A percentile compares a stretch with the other conserved stretches of the same genome.
phyloP scores from a whole-genome alignment of 768 basidiomycete genomes.

The Mycena polygramma region DNA sequence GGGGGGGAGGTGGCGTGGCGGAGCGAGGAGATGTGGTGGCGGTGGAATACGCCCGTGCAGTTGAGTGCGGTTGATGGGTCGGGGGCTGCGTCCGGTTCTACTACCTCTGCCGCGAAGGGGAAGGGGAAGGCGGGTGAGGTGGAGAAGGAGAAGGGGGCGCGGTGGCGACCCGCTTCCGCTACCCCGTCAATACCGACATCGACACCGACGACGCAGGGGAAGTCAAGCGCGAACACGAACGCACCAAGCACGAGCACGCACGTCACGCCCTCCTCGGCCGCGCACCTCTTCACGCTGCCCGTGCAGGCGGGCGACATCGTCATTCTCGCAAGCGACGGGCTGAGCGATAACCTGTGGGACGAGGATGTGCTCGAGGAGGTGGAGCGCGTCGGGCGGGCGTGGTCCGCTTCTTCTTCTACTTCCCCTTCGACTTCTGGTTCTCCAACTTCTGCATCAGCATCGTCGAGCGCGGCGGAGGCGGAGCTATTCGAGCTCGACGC shows the following conservation, averaged over 20 bases:
- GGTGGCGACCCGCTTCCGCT: not conserved
- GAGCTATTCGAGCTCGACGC: constrained; percentile 1
- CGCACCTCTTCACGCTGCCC: constrained; percentile 77
- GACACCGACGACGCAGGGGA: not conserved
- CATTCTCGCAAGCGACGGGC: constrained; percentile 84
- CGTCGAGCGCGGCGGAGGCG: not conserved
- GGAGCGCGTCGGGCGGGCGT: constrained; percentile 60
- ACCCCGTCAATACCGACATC: no score
- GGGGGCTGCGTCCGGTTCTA: not conserved
- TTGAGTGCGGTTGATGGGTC: constrained; percentile 43
- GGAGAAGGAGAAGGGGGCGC: no score
- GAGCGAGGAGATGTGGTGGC: constrained; percentile 94
- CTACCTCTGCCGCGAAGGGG: no score
- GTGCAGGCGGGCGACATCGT: constrained; percentile 81
- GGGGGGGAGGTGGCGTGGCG: constrained; percentile 86
- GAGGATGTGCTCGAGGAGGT: constrained; percentile 90
- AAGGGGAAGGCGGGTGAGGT: no score
- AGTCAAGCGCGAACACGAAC: not conserved
- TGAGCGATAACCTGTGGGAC: constrained; percentile 92
- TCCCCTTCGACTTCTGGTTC: not conserved
- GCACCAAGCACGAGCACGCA: constrained; percentile 36
- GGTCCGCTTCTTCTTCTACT: constrained; percentile 7
- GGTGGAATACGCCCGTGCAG: constrained; percentile 63
- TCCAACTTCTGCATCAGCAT: not conserved
- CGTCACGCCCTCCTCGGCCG: constrained; percentile 66